Percentiles rank a stretch among this genome's conserved stretches.
Evolutionary conservation across 805 yeast genomes (phyloP).

Genomic region (Scheffersomyces coipomensis): DNA sequence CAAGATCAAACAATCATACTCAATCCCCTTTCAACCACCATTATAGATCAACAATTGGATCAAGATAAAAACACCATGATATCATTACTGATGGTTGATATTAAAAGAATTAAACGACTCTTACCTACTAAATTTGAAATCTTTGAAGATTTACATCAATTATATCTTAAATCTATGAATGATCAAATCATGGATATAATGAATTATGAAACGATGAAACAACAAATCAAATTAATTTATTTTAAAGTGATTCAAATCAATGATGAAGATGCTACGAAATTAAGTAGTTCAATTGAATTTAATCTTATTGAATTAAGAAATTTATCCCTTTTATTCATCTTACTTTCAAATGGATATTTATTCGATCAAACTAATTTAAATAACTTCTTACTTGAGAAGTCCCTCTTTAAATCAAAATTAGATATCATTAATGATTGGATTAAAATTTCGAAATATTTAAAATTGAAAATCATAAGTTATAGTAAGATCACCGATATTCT

Average conservation of each 20-base stretch:
- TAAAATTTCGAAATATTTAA: slow-evolving; percentile 14
- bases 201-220: slow-evolving; percentile 4
- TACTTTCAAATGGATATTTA: slow-evolving; percentile 19
- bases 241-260: slow-evolving; percentile 4
- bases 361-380: slow-evolving; percentile 4
- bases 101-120: slow-evolving; percentile 9
- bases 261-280: slow-evolving; percentile 8
- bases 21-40: background rate
- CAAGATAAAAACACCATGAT: slow-evolving; percentile 4
- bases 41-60: slow-evolving; percentile 2
- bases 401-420: slow-evolving; percentile 9
- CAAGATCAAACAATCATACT: background rate
- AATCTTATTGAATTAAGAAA: slow-evolving; percentile 12
- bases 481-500: slow-evolving; percentile 22
- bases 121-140: slow-evolving; percentile 5
- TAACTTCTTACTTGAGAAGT: slow-evolving; percentile 4
- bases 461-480: slow-evolving; percentile 12
- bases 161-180: slow-evolving; percentile 4
- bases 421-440: slow-evolving; percentile 15
- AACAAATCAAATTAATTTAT: slow-evolving; percentile 6
- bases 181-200: slow-evolving; percentile 5
- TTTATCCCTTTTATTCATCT: slow-evolving; percentile 15
- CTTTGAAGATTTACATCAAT: slow-evolving; percentile 4
- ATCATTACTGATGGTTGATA: slow-evolving; percentile 8
- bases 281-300: slow-evolving; percentile 5